Evolutionary conservation across 345 rosid genomes (phyloP).

Genomic region (Aquilaria sinensis): DNA sequence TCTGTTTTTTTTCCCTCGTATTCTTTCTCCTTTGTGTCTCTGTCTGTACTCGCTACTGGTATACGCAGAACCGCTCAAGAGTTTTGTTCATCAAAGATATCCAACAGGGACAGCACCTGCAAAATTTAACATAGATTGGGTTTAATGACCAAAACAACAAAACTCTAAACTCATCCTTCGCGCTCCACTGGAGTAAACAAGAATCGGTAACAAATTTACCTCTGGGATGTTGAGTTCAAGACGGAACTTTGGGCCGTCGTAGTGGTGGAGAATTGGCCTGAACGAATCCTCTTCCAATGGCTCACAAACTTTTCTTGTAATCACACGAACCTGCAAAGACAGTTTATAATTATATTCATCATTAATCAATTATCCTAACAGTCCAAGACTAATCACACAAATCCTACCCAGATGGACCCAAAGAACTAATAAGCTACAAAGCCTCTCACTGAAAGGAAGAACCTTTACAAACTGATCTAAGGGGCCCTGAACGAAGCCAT

Average conservation of each 20-base stretch:
- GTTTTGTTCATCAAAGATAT: constrained; percentile 63
- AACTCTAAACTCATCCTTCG: too few relatives aligned
- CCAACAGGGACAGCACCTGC: constrained; percentile 88
- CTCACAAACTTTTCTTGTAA: constrained; percentile 74
- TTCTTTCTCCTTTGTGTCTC: constrained; percentile 6
- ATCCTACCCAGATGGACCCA: not conserved
- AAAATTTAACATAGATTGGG: not conserved
- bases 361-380: not conserved
- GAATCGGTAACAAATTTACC: constrained; percentile 30
- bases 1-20: not conserved
- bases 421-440: not conserved
- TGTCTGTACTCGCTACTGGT: constrained; percentile 6
- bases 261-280: constrained; percentile 96
- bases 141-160: constrained; percentile 1
- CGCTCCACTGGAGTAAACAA: not conserved
- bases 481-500: not conserved
- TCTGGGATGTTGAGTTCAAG: constrained; percentile 90
- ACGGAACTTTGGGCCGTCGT: constrained; percentile 98
- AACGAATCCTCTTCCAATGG: constrained; percentile 97
- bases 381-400: not conserved
- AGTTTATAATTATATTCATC: not conserved
- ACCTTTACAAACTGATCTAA: not conserved
- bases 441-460: not conserved
- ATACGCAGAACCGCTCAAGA: constrained; percentile 19
- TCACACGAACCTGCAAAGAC: constrained; percentile 48